phyloP scores from a whole-genome alignment of 75 land plant genomes.

The Selaginella tamariscina region DNA sequence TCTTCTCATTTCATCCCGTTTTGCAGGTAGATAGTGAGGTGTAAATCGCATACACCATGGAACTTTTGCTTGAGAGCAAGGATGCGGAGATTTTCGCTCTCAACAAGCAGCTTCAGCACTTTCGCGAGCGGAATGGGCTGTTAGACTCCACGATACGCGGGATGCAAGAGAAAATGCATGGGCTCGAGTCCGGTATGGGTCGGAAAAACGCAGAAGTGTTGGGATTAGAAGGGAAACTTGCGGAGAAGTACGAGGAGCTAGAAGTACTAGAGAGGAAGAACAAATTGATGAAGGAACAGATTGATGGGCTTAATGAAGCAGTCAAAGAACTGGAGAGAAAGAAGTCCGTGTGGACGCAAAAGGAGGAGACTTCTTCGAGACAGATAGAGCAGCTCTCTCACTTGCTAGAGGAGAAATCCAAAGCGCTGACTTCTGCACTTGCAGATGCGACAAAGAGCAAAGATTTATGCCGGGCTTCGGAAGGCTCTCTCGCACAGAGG shows the following conservation, averaged over 20 bases:
- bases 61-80: neutral
- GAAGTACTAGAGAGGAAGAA: neutral
- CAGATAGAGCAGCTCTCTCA: neutral
- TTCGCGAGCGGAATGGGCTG: neutral
- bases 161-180: neutral
- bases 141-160: neutral
- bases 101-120: neutral
- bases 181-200: neutral
- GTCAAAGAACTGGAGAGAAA: neutral
- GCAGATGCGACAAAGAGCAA: neutral
- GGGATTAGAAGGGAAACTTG: neutral
- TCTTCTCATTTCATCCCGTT: too few relatives aligned
- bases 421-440: neutral
- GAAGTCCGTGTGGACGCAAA: neutral
- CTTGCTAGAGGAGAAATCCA: neutral
- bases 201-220: neutral
- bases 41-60: too few relatives aligned
- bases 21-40: too few relatives aligned
- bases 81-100: neutral
- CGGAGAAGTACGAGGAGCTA: neutral
- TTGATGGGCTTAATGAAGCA: neutral
- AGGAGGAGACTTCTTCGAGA: neutral
- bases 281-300: neutral
- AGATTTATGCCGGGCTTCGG: neutral
- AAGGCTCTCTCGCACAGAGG: neutral